Percentiles rank a stretch among this genome's conserved stretches.
phyloP scores from a whole-genome alignment of 768 basidiomycete species.

The Lactarius akahatsu region DNA sequence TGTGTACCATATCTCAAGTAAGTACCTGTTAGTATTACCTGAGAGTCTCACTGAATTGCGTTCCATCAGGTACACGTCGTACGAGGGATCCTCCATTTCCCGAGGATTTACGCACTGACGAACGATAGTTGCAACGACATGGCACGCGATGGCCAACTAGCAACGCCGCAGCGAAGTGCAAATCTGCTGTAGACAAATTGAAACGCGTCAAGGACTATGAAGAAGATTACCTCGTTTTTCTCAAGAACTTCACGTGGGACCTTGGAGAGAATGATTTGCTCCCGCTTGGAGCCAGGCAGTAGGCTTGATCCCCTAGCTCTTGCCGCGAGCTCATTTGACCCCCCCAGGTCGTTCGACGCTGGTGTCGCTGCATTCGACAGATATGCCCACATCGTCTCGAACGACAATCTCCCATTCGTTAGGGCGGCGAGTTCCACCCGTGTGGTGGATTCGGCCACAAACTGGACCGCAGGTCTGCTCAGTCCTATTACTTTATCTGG shows the following conservation, averaged over 20 bases:
- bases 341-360: conserved; percentile 47
- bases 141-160: conserved; percentile 75
- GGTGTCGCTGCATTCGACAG: conserved; percentile 53
- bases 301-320: conserved; percentile 30
- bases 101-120: background rate
- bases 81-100: conserved; percentile 30
- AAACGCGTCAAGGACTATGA: conserved; percentile 45
- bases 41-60: background rate
- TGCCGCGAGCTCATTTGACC: background rate
- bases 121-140: conserved; percentile 69
- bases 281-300: conserved; percentile 68
- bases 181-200: conserved; percentile 53
- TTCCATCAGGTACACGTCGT: conserved; percentile 58
- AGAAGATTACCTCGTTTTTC: conserved; percentile 53
- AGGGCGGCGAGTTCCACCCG: conserved; percentile 52
- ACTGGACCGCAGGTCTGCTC: conserved; percentile 62
- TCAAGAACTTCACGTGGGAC: conserved; percentile 56
- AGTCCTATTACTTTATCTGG: background rate
- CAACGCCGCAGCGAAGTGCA: conserved; percentile 45
- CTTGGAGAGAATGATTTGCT: conserved; percentile 60
- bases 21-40: conserved; percentile 6
- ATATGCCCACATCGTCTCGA: conserved; percentile 49
- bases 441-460: conserved; percentile 64
- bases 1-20: conserved; percentile 60
- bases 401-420: conserved; percentile 51